These are phyloP conservation scores for Xylaria sp. DNA, from an alignment of 2,329 filamentous ascomycete genomes.

Conservation along the genomic window DNA sequence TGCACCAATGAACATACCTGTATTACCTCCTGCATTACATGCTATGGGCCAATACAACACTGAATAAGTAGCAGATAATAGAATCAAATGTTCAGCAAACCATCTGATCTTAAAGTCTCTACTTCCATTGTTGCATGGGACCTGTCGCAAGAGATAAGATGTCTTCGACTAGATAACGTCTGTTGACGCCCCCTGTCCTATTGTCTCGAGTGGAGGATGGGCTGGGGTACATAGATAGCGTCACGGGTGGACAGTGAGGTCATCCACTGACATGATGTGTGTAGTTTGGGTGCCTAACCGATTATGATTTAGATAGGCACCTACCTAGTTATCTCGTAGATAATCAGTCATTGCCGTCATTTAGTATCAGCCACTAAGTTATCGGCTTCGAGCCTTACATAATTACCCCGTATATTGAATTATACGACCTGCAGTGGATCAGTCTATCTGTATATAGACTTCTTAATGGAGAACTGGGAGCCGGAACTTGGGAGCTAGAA, in stretches of 20 bases:
- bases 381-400: background rate
- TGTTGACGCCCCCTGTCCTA: constrained; percentile 17
- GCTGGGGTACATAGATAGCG: background rate
- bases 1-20: no score
- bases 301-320: background rate
- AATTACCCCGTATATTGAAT: constrained; percentile 10
- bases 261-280: constrained; percentile 15
- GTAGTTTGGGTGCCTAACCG: background rate
- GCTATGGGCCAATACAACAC: no score
- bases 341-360: background rate
- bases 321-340: background rate
- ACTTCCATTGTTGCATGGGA: constrained; percentile 8
- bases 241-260: constrained; percentile 31
- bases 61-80: no score
- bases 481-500: background rate
- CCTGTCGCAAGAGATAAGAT: constrained; percentile 17
- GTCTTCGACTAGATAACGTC: constrained; percentile 2
- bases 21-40: no score
- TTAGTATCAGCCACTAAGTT: background rate
- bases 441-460: background rate
- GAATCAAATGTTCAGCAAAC: background rate
- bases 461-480: background rate
- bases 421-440: background rate
- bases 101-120: constrained; percentile 14
- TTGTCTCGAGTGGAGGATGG: background rate